phyloP scores from a whole-genome alignment of 768 basidiomycete genomes.

The Pulveroboletus sp. region DNA sequence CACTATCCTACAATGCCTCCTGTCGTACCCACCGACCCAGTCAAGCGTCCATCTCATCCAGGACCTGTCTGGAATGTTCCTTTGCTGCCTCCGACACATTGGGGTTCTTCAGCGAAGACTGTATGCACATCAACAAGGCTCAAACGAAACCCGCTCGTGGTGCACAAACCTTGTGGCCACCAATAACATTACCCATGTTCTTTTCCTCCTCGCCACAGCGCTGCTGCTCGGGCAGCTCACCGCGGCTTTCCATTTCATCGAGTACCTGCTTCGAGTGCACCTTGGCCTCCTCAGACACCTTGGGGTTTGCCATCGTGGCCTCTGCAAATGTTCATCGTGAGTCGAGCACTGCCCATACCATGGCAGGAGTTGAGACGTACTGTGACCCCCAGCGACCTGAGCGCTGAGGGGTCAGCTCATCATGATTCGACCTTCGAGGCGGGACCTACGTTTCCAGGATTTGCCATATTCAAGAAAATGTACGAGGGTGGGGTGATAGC shows the following conservation, averaged over 20 bases:
- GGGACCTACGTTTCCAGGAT: constrained; percentile 17
- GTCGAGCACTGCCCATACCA: neutral
- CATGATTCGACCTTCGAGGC: neutral
- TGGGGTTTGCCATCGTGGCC: constrained; percentile 24
- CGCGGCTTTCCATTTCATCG: constrained; percentile 16
- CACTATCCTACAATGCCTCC: constrained; percentile 5
- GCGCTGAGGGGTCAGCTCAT: neutral
- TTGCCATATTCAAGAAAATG: constrained; percentile 7
- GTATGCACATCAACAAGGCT: neutral
- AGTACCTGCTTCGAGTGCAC: constrained; percentile 22
- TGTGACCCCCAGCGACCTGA: constrained; percentile 16
- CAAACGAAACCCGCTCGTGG: no score
- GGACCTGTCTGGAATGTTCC: constrained; percentile 5
- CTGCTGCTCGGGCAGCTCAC: constrained; percentile 15
- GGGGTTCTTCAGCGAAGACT: constrained; percentile 25
- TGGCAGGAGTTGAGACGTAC: neutral
- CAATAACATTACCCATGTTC: constrained; percentile 16
- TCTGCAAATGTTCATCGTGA: constrained; percentile 9
- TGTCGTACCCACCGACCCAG: neutral
- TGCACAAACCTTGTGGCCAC: constrained; percentile 18
- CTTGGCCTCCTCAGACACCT: constrained; percentile 21
- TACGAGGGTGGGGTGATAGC: neutral
- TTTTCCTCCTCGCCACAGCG: neutral
- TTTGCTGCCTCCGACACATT: constrained; percentile 18
- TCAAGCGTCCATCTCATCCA: constrained; percentile 6